These are phyloP conservation scores for Lasiosphaeris hirsuta DNA, from an alignment of 495 filamentous ascomycete genomes.

Conservation along the genomic window DNA sequence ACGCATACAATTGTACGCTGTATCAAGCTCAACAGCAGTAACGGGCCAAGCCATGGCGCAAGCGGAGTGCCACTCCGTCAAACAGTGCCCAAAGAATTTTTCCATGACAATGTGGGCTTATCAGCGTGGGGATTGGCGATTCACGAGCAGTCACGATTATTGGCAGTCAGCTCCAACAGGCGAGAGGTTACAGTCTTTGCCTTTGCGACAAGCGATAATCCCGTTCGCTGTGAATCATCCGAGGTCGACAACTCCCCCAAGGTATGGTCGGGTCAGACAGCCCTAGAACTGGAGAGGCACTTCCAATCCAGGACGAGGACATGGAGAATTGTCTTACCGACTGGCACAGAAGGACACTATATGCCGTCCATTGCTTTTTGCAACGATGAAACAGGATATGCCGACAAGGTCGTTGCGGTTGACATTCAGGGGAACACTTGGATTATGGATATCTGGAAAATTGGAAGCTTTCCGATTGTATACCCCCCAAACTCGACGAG, in stretches of 20 bases:
- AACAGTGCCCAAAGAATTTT: constrained; percentile 50
- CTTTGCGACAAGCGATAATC: constrained; percentile 57
- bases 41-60: neutral
- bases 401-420: constrained; percentile 65
- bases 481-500: neutral
- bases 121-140: constrained; percentile 91
- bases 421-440: constrained; percentile 66
- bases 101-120: constrained; percentile 66
- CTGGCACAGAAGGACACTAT: constrained; percentile 47
- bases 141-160: constrained; percentile 70
- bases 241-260: constrained; percentile 15
- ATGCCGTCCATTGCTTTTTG: constrained; percentile 78
- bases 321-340: constrained; percentile 41
- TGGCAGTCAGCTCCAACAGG: constrained; percentile 78
- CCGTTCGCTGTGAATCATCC: constrained; percentile 7
- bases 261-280: constrained; percentile 14
- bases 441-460: constrained; percentile 64
- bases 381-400: constrained; percentile 59
- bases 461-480: constrained; percentile 17
- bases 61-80: neutral
- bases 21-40: constrained; percentile 10
- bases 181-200: constrained; percentile 66
- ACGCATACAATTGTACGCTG: constrained; percentile 44
- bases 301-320: constrained; percentile 34
- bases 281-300: constrained; percentile 25